Conservation (phyloP, 768 basidiomycete species). For the Porphyrellus cyaneotinctus region DNA sequence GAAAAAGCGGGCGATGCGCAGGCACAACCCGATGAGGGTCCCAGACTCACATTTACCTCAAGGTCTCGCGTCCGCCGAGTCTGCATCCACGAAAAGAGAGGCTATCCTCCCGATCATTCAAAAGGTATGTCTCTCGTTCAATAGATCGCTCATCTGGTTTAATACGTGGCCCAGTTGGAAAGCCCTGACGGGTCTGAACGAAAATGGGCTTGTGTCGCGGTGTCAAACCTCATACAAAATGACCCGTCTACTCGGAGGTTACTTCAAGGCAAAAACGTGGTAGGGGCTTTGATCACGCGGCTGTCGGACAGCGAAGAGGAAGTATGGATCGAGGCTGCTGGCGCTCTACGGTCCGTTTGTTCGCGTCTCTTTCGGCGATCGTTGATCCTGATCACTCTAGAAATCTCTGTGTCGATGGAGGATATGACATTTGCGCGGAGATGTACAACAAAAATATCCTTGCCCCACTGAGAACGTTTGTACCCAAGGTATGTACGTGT, state of each 20-base stretch:
- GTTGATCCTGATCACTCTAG: conserved; percentile 38
- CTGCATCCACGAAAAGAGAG: conserved; percentile 70
- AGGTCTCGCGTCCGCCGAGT: conserved; percentile 71
- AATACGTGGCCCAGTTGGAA: conserved; percentile 51
- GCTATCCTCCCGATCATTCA: conserved; percentile 85
- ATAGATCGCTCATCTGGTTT: background rate
- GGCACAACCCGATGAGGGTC: conserved; percentile 92
- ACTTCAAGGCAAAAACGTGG: conserved; percentile 87
- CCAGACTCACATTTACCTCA: conserved; percentile 88
- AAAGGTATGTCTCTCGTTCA: conserved; percentile 52
- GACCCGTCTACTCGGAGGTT: conserved; percentile 88
- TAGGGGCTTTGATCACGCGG: conserved; percentile 81
- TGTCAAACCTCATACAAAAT: conserved; percentile 93
- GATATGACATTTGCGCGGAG: conserved; percentile 91
- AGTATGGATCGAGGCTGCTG: conserved; percentile 85
- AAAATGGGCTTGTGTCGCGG: conserved; percentile 94
- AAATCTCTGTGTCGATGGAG: conserved; percentile 92
- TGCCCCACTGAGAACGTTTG: conserved; percentile 66
- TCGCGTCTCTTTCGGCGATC: background rate
- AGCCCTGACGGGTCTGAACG: conserved; percentile 74
- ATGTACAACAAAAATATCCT: conserved; percentile 97
- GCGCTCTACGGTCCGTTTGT: conserved; percentile 69
- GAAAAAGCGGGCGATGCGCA: conserved; percentile 77
- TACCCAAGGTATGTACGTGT: conserved; percentile 60
- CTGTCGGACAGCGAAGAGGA: conserved; percentile 88